These are phyloP conservation scores for Rosa rugosa DNA, from an alignment of 306 rosid species.

Conservation along the genomic window DNA sequence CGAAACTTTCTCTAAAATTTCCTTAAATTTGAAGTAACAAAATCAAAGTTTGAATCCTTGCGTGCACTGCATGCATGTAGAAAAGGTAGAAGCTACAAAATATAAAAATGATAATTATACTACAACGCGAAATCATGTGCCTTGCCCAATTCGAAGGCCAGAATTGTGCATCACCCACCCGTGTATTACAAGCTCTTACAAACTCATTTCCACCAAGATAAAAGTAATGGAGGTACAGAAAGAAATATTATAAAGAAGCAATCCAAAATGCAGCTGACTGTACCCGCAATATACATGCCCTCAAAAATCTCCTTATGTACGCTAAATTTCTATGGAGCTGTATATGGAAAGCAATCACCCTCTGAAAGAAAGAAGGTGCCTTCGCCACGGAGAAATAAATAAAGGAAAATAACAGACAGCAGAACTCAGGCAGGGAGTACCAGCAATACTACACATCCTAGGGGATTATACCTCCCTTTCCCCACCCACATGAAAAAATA, in stretches of 20 bases:
- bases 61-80: too few relatives aligned
- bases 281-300: conserved; percentile 37
- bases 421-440: conserved; percentile 21
- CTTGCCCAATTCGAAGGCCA: conserved; percentile 1
- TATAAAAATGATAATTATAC: not conserved
- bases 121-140: not conserved
- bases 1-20: too few relatives aligned
- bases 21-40: too few relatives aligned
- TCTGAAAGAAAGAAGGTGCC: conserved; percentile 25
- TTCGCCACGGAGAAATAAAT: conserved; percentile 10
- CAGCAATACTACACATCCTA: conserved; percentile 21
- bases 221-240: not conserved
- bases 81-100: not conserved
- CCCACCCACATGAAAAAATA: conserved; percentile 21
- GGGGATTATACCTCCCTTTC: conserved; percentile 11
- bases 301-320: conserved; percentile 49
- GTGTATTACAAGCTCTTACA: conserved; percentile 17
- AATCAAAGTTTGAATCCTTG: too few relatives aligned
- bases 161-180: not conserved
- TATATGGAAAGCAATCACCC: conserved; percentile 32
- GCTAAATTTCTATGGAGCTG: conserved; percentile 39
- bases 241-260: not conserved
- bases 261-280: conserved; percentile 26
- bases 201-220: not conserved
- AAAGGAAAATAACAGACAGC: not conserved